Conservation (phyloP, 306 rosid genomes). For the Medicago lupulina region DNA sequence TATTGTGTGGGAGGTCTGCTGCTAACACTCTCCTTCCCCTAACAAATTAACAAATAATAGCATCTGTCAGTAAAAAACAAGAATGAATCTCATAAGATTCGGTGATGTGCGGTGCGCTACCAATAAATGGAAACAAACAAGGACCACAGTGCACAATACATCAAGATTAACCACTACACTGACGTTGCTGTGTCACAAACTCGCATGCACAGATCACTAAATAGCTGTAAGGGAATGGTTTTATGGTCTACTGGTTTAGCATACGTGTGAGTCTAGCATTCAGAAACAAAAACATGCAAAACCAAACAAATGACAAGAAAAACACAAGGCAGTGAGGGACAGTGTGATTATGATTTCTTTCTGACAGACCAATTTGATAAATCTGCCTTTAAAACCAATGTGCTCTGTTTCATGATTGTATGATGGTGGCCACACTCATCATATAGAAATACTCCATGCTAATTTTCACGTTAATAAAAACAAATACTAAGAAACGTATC, state of each 20-base stretch:
- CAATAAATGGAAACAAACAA: constrained; percentile 11
- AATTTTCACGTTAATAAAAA: constrained; percentile 6
- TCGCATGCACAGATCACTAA: constrained; percentile 31
- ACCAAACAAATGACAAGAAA: constrained; percentile 27
- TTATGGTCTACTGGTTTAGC: constrained; percentile 27
- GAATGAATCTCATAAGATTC: no score
- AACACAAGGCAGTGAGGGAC: background rate
- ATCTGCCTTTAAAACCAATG: constrained; percentile 29
- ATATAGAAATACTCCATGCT: background rate
- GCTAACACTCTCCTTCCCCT: no score
- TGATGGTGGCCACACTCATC: constrained; percentile 10
- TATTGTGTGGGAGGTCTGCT: no score
- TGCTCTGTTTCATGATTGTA: background rate
- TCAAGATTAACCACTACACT: constrained; percentile 16
- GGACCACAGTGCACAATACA: background rate
- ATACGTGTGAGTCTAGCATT: constrained; percentile 36
- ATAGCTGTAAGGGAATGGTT: constrained; percentile 21
- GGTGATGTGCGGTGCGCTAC: background rate
- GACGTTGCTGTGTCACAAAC: background rate
- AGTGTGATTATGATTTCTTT: constrained; percentile 6
- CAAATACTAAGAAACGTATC: background rate
- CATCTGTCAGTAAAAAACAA: no score
- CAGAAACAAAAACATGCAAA: constrained; percentile 30
- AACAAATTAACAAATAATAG: no score
- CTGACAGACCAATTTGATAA: constrained; percentile 26